Percentiles rank a stretch among this genome's conserved stretches.
Conservation (phyloP, 164 flowering plant species). For the Echeveria elegans region DNA sequence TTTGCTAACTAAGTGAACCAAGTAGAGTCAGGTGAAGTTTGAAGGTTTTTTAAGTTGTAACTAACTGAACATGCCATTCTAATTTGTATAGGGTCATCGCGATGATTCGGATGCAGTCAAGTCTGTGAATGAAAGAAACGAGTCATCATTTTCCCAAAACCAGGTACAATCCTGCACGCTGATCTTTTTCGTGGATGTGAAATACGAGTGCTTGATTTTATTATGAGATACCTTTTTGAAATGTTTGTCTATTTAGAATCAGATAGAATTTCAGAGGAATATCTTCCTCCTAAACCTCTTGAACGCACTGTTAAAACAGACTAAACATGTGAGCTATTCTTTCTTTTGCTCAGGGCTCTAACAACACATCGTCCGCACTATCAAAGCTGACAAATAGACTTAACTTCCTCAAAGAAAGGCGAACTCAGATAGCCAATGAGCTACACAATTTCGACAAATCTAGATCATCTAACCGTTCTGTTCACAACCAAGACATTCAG, state of each 20-base stretch:
- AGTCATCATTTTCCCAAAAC: conserved; percentile 12
- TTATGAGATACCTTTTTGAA: background rate
- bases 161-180: too few species aligned
- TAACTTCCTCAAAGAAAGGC: conserved; percentile 68
- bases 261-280: background rate
- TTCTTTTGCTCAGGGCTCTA: conserved; percentile 32
- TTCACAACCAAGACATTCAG: conserved; percentile 12
- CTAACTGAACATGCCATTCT: background rate
- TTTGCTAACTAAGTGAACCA: background rate
- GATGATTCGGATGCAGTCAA: conserved; percentile 16
- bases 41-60: too few species aligned
- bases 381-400: conserved; percentile 68
- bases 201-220: too few species aligned
- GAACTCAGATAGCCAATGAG: conserved; percentile 61
- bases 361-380: conserved; percentile 52
- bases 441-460: conserved; percentile 39
- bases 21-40: background rate
- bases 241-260: background rate
- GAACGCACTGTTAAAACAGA: too few species aligned
- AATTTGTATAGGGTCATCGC: conserved; percentile 11
- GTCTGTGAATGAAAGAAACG: conserved; percentile 22
- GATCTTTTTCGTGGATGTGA: too few species aligned
- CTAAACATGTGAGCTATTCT: background rate
- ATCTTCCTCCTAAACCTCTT: background rate
- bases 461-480: conserved; percentile 17